Percentiles rank a stretch among this genome's conserved stretches.
phyloP scores from a whole-genome alignment of 805 yeast genomes.

The Kodamaea hsintzibuensis region DNA sequence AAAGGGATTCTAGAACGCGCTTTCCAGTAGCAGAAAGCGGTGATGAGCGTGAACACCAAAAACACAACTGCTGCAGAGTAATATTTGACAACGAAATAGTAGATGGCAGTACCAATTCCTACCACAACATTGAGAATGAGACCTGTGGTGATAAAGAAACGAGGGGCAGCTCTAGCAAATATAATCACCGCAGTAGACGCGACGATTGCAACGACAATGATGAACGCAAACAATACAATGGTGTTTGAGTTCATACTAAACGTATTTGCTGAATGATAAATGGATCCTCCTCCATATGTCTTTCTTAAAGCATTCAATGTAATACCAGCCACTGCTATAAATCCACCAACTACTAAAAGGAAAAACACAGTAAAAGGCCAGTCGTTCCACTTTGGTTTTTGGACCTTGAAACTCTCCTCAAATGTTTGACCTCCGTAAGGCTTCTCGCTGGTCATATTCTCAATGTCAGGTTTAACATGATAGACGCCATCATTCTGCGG shows the following conservation, averaged over 20 bases:
- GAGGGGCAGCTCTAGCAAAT: constrained; percentile 65
- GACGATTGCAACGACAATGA: constrained; percentile 58
- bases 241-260: constrained; percentile 77
- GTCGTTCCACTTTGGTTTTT: constrained; percentile 66
- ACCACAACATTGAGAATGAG: constrained; percentile 64
- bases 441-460: constrained; percentile 30
- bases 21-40: constrained; percentile 72
- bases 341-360: constrained; percentile 54
- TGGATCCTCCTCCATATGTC: constrained; percentile 61
- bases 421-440: constrained; percentile 44
- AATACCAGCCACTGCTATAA: constrained; percentile 67
- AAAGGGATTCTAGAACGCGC: constrained; percentile 72
- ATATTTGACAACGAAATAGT: constrained; percentile 64
- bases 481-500: constrained; percentile 2
- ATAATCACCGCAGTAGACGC: constrained; percentile 56
- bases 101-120: constrained; percentile 76
- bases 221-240: constrained; percentile 65
- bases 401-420: constrained; percentile 68
- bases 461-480: constrained; percentile 29
- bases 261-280: constrained; percentile 51
- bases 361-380: constrained; percentile 64
- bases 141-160: constrained; percentile 66
- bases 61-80: constrained; percentile 82
- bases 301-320: constrained; percentile 63
- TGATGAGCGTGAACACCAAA: constrained; percentile 60